Conservation (phyloP, 176 grass and related monocot species). For the Luzula sylvatica region DNA sequence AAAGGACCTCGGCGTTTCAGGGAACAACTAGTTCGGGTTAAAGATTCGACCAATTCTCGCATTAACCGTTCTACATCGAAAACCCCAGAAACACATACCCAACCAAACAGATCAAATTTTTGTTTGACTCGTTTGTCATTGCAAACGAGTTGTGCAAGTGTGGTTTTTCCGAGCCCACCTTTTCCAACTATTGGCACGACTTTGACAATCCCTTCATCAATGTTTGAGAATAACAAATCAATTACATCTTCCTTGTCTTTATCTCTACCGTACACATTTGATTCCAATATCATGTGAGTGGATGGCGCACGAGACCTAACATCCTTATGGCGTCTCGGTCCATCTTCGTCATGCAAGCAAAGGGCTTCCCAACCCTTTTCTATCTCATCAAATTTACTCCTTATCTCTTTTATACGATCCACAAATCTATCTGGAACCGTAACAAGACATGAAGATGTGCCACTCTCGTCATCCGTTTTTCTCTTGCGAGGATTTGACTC, state of each 20-base stretch:
- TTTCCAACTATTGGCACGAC: slow-evolving; percentile 27
- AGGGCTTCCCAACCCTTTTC: not conserved
- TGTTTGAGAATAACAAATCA: slow-evolving; percentile 3
- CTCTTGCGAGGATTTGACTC: not conserved
- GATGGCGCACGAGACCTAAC: not conserved
- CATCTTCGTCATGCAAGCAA: not conserved
- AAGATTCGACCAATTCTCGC: slow-evolving; percentile 9
- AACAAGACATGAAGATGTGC: not conserved
- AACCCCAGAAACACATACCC: slow-evolving; percentile 14
- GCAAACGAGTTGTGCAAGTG: slow-evolving; percentile 20
- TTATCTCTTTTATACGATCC: not conserved
- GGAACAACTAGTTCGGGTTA: not conserved
- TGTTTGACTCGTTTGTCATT: slow-evolving; percentile 10
- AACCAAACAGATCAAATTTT: slow-evolving; percentile 12
- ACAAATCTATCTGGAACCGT: not conserved
- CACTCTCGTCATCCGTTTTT: not conserved
- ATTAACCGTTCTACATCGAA: slow-evolving; percentile 6
- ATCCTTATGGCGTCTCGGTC: not conserved
- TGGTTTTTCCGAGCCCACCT: slow-evolving; percentile 28
- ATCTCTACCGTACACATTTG: not conserved
- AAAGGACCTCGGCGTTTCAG: not conserved
- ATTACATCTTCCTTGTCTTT: slow-evolving; percentile 10
- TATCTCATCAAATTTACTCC: slow-evolving; percentile 14
- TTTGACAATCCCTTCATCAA: not conserved
- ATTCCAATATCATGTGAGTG: not conserved